A percentile compares a stretch with the other conserved stretches of the same genome.
phyloP scores from a whole-genome alignment of 305 asterid genomes.

The Coffea humblotiana region DNA sequence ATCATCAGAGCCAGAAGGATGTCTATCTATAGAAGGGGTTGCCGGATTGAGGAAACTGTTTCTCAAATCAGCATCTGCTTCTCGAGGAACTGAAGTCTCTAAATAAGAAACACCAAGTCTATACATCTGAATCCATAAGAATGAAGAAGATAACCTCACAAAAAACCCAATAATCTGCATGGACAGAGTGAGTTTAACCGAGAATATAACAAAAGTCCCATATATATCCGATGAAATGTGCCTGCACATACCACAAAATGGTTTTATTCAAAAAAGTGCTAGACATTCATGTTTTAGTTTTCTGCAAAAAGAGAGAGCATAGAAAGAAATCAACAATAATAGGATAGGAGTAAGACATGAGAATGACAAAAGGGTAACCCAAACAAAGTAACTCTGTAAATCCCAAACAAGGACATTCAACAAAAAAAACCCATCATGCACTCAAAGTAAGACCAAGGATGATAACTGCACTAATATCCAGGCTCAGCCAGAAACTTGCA shows the following conservation, averaged over 20 bases:
- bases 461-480: neutral
- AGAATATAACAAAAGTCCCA: constrained; percentile 65
- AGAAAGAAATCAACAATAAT: neutral
- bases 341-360: neutral
- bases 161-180: constrained; percentile 84
- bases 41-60: constrained; percentile 87
- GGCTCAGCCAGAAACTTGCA: neutral
- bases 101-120: constrained; percentile 78
- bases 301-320: neutral
- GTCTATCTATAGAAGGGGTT: constrained; percentile 53
- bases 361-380: neutral
- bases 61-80: constrained; percentile 67
- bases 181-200: constrained; percentile 76
- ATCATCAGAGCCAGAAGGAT: constrained; percentile 58
- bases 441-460: neutral
- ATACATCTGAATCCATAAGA: constrained; percentile 94
- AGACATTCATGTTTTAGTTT: neutral
- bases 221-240: constrained; percentile 55
- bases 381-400: neutral
- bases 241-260: constrained; percentile 50
- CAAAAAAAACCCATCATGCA: neutral
- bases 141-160: constrained; percentile 75
- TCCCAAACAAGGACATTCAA: neutral
- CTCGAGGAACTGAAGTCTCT: constrained; percentile 56
- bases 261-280: neutral